Conservation (phyloP, 495 filamentous ascomycete species). For the Bombardia bombarda region DNA sequence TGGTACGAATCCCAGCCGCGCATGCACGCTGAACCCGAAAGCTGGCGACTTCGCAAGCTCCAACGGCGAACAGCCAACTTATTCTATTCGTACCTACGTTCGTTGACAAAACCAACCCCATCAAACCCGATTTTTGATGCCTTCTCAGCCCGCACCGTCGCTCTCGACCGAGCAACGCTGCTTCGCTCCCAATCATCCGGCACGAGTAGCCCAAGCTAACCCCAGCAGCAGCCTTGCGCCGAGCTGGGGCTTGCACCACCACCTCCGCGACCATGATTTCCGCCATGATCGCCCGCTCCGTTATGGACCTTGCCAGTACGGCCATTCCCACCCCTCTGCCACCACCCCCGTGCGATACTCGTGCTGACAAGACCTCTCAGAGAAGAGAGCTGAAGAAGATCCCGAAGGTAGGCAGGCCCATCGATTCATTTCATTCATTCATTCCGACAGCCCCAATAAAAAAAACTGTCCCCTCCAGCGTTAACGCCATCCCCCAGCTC, state of each 20-base stretch:
- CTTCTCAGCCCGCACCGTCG: constrained; percentile 1
- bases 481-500: too few relatives aligned
- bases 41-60: constrained; percentile 12
- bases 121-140: constrained; percentile 4
- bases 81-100: too few relatives aligned
- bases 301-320: constrained; percentile 36
- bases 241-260: constrained; percentile 3
- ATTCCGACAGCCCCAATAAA: too few relatives aligned
- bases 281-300: constrained; percentile 30
- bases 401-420: constrained; percentile 34
- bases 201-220: too few relatives aligned
- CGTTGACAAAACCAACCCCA: too few relatives aligned
- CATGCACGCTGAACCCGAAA: too few relatives aligned
- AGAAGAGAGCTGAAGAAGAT: constrained; percentile 44
- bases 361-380: constrained; percentile 26
- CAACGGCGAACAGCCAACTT: background rate
- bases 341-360: background rate
- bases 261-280: constrained; percentile 11
- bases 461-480: too few relatives aligned
- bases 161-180: background rate
- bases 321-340: background rate
- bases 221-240: too few relatives aligned
- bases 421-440: too few relatives aligned
- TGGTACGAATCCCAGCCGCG: too few relatives aligned
- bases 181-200: background rate